Evolutionary conservation across 2,329 filamentous ascomycete genomes (phyloP), one percentile per base, ranked within the genome.

Genomic region (Trichoderma sp.): DNA sequence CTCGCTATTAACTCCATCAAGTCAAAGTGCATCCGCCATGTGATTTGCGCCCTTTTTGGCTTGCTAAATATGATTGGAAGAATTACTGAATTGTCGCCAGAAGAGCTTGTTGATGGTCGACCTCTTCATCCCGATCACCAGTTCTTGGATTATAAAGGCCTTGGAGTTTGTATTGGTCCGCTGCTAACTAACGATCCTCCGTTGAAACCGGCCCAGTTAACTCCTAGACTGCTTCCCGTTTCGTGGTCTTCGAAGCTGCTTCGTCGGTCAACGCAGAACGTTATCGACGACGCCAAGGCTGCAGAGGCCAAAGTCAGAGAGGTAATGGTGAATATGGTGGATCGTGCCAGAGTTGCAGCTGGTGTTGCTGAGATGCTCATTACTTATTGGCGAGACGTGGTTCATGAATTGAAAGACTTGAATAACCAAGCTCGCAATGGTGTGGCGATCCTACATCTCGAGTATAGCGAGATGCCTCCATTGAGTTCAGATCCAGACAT

Each of bases 21-120:
- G 67, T 90, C 88, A 0, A 84, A 35, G 33, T 84, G 65, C 87
- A 87, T 70, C 84, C 82, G 89, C 29, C 87, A 91, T 58, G 79
- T 92, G 4, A 88, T 92, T 55, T 91, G 87, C 71, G 87, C 88
- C 5, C 88, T 92, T 0, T 89, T 92, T 75, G 90, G 89, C 0
- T 80, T 92, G 14, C 80, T 91, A 13, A 88, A 85, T 64, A 80
- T 90, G 47, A 83, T 92, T 68, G 89, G 88, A 2, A 81, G 86
- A 31, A 80, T 83, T 5, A 86, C 88, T 2, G 87, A 91, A 74
- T 82, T 80, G 40, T 78, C 83, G 0, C 82, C 83, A 5, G 81
- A 84, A 31, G 85, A 88, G 74, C 84, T 88, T 70, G 81, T 82
- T 21, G 78, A 80, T 13, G 85, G 86, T 5, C 79, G 81, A 47